These are phyloP conservation scores for Tephrocybe rancida DNA, from an alignment of 768 basidiomycete genomes.

Conservation along the genomic window DNA sequence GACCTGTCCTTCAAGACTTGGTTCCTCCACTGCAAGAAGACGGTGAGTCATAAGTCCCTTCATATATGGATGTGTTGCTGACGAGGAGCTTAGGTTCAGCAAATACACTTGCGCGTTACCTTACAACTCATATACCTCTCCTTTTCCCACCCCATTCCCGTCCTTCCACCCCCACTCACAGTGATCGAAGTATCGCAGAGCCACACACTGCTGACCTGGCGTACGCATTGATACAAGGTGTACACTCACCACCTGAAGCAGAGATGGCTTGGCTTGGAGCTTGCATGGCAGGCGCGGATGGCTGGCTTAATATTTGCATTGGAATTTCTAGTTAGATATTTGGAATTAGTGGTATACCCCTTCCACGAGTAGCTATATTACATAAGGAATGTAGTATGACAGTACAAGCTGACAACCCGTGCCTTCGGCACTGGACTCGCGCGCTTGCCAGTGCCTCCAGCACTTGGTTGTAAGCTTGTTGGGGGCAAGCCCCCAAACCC, in stretches of 20 bases:
- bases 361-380: neutral
- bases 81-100: slow-evolving; percentile 53
- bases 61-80: neutral
- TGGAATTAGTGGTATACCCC: slow-evolving; percentile 6
- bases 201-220: slow-evolving; percentile 56
- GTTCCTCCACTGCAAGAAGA: slow-evolving; percentile 79
- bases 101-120: slow-evolving; percentile 68
- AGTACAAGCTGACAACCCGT: too few species aligned
- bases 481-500: too few species aligned
- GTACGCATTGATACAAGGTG: slow-evolving; percentile 83
- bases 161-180: slow-evolving; percentile 43
- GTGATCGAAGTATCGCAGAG: slow-evolving; percentile 37
- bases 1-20: slow-evolving; percentile 89
- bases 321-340: slow-evolving; percentile 43
- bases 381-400: neutral
- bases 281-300: slow-evolving; percentile 90
- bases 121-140: slow-evolving; percentile 76
- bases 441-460: too few species aligned
- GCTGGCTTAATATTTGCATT: slow-evolving; percentile 91
- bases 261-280: slow-evolving; percentile 96
- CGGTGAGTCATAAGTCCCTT: slow-evolving; percentile 47
- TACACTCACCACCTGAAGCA: slow-evolving; percentile 77
- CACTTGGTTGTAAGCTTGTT: too few species aligned
- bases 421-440: too few species aligned
- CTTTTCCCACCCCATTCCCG: slow-evolving; percentile 66